Conservation (phyloP, 768 basidiomycete genomes). For the Russula emetica region DNA sequence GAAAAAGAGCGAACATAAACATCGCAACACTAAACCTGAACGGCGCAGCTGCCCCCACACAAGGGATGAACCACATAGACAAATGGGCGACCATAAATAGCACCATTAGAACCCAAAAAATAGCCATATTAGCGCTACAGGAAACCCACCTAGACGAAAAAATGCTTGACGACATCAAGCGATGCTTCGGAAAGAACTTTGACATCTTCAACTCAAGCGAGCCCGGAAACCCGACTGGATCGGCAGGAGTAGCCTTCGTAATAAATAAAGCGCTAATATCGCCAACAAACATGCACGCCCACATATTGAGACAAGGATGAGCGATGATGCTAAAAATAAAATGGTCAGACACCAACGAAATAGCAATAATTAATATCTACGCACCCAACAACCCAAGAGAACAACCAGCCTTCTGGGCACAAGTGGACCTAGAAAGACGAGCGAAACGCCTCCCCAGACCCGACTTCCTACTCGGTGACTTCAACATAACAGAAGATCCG, state of each 20-base stretch:
- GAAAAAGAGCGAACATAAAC: not conserved
- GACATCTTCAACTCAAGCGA: not conserved
- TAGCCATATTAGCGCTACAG: not conserved
- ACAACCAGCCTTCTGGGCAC: not conserved
- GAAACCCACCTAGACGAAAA: not conserved
- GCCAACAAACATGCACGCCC: rapidly evolving
- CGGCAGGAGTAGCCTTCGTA: not conserved
- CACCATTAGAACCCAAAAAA: not conserved
- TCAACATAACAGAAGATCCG: not conserved
- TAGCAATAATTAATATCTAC: conserved; percentile 28
- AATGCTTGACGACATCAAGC: not conserved
- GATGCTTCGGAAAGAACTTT: not conserved
- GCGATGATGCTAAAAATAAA: conserved; percentile 6
- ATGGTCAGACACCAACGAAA: conserved; percentile 21
- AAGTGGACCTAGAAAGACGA: too few species aligned
- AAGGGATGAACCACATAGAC: not conserved
- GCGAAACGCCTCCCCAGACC: not conserved
- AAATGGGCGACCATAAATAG: not conserved
- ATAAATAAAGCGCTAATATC: not conserved
- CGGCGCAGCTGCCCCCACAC: not conserved
- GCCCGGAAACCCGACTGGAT: not conserved
- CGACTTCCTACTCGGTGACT: not conserved
- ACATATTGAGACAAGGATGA: not conserved
- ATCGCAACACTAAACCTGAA: not conserved
- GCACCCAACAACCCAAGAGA: conserved; percentile 21